Evolutionary conservation across 2,329 filamentous ascomycete genomes (phyloP).

Genomic region (Verticillium nubilum): DNA sequence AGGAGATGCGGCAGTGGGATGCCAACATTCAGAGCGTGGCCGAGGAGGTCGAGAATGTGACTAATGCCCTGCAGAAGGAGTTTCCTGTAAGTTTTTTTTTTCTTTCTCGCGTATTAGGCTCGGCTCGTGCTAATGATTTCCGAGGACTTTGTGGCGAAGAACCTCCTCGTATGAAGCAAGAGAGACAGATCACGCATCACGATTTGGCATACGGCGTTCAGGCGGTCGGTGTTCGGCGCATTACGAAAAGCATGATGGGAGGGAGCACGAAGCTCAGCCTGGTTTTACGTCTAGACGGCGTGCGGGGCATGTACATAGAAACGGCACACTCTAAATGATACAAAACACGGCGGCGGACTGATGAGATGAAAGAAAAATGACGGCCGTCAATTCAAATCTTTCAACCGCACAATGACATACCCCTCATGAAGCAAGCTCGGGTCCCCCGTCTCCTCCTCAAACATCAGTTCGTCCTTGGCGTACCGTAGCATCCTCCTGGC

Average conservation of each 20-base stretch:
- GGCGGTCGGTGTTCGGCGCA: constrained; percentile 1
- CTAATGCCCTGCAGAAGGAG: constrained; percentile 72
- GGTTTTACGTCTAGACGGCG: neutral
- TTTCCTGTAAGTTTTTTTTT: constrained; percentile 54
- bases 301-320: neutral
- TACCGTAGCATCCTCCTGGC: constrained; percentile 19
- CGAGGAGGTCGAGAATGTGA: constrained; percentile 85
- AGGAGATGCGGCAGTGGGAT: constrained; percentile 82
- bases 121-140: constrained; percentile 7
- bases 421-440: constrained; percentile 41
- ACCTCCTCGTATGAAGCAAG: constrained; percentile 26
- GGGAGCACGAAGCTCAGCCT: neutral
- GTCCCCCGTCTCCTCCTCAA: constrained; percentile 46
- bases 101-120: constrained; percentile 13
- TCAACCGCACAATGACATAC: constrained; percentile 48
- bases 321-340: neutral
- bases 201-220: constrained; percentile 6
- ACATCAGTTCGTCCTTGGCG: constrained; percentile 31
- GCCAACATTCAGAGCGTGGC: constrained; percentile 78
- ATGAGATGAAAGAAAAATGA: constrained; percentile 3
- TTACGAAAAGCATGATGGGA: constrained; percentile 8
- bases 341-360: neutral
- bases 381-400: constrained; percentile 40
- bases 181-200: neutral
- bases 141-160: constrained; percentile 42